phyloP scores from a whole-genome alignment of 768 basidiomycete genomes.

The Harrya chromipes region DNA sequence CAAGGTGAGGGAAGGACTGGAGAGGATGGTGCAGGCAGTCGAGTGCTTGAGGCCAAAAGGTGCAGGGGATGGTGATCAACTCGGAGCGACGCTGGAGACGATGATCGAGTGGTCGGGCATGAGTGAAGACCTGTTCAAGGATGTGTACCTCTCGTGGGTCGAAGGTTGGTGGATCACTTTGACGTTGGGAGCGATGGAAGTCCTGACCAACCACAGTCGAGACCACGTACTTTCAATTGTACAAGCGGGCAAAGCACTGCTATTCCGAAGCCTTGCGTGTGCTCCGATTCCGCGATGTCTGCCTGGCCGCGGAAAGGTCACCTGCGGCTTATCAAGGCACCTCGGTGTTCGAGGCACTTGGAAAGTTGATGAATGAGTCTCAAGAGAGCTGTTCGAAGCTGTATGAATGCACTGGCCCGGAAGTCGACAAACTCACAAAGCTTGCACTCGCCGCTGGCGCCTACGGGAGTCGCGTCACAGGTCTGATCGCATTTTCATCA shows the following conservation, averaged over 20 bases:
- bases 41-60: conserved; percentile 50
- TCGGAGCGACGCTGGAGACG: conserved; percentile 69
- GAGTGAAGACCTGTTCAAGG: conserved; percentile 49
- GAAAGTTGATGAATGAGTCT: conserved; percentile 74
- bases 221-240: conserved; percentile 76
- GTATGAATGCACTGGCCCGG: conserved; percentile 78
- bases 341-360: conserved; percentile 49
- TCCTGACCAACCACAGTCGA: conserved; percentile 44
- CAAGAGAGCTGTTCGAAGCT: conserved; percentile 65
- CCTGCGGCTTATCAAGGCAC: conserved; percentile 13
- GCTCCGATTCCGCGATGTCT: conserved; percentile 69
- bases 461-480: conserved; percentile 80
- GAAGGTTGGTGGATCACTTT: conserved; percentile 49
- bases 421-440: conserved; percentile 65
- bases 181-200: not conserved
- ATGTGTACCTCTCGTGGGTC: conserved; percentile 76
- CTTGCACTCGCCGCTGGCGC: conserved; percentile 72
- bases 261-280: conserved; percentile 79
- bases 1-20: conserved; percentile 46
- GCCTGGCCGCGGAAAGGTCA: conserved; percentile 42
- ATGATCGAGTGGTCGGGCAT: conserved; percentile 70
- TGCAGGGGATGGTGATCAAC: conserved; percentile 37
- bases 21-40: conserved; percentile 44
- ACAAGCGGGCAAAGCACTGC: conserved; percentile 80
- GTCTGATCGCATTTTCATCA: conserved; percentile 31